Percentiles rank a stretch among this genome's conserved stretches.
Evolutionary conservation across 192 early-diverging fungal genomes (phyloP).

Genomic region (Rhizophagus sp.): DNA sequence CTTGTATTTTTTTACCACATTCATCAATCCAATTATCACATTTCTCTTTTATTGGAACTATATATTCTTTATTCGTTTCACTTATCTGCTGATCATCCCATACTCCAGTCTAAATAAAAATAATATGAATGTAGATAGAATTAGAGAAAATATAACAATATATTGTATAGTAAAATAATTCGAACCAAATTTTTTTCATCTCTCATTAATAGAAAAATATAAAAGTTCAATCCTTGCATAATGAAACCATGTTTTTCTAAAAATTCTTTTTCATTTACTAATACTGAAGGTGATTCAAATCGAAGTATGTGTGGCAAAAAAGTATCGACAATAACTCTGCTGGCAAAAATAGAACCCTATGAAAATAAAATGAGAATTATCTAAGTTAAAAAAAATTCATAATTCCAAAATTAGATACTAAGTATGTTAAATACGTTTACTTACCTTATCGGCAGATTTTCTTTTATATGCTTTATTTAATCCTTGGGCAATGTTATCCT

Average conservation of each 20-base stretch:
- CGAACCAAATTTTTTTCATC: constrained; percentile 48
- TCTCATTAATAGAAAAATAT: constrained; percentile 47
- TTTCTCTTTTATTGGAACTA: constrained; percentile 35
- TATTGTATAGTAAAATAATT: neutral
- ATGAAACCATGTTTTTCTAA: constrained; percentile 42
- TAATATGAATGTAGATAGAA: neutral
- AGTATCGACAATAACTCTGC: constrained; percentile 40
- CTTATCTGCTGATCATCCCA: constrained; percentile 34
- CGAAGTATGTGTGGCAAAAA: constrained; percentile 40
- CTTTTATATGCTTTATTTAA: constrained; percentile 32
- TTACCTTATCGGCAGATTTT: constrained; percentile 26
- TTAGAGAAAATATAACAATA: neutral
- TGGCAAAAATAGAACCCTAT: constrained; percentile 40
- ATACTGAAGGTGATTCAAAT: constrained; percentile 31
- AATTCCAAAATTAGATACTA: neutral
- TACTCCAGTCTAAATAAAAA: constrained; percentile 37
- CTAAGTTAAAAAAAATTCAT: neutral
- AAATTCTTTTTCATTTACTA: constrained; percentile 37
- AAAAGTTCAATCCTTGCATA: constrained; percentile 54
- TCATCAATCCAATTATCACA: neutral
- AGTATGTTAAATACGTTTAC: neutral
- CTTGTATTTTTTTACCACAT: neutral
- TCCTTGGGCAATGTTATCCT: constrained; percentile 41
- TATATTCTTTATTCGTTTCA: constrained; percentile 33
- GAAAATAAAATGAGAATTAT: neutral